Evolutionary conservation across 345 rosid species (phyloP), one percentile per base, ranked within the genome.

Genomic region (Passiflora organensis): DNA sequence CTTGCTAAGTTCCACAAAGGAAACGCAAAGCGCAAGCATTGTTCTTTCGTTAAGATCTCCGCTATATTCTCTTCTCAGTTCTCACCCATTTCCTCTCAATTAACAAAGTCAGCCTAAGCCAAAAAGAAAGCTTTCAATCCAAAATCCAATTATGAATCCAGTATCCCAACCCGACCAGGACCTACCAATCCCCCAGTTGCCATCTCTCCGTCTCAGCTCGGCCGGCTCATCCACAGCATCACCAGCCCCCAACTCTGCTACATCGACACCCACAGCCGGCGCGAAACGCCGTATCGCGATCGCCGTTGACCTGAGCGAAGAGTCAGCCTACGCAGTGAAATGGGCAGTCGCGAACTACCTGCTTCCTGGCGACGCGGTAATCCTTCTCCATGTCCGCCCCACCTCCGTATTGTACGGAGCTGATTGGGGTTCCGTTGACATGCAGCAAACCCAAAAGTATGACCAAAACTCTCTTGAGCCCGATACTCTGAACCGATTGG

Each of bases 321-420:
- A 86, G 45, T 79, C 86, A 47, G 84, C 96, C 24, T 75, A 62
- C 72, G 91, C 96, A 38, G 96, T 91, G 55, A 78, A 70, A 59
- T 91, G 98, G 98, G 87, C 99, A 16, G 94, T 86, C 47, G 54
- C 75, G 42, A 76, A 93, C 65, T 93, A 93, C 80, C 61, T 86
- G 70, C 99, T 96, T 28, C 89, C 89, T 13, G 99, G 95, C 0
- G 95, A 93, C 58, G 89, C 91, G 34, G 94, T 89, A 66, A 67
- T 93, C 72, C 68, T 58, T 47, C 73, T 69, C 53, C 69, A 63
- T 45, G 65, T 69, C 25, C 68, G 65, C 24, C 73, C 65, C 10
- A 69, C 73, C 48, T 84, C 95, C 62, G 87, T 84, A 32, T 91
- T 93, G 50, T 93, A 72, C 59, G 97, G 97, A 53, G 97, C 96